Conservation (phyloP, 2,329 filamentous ascomycete genomes). For the Aspergillus fructus region DNA sequence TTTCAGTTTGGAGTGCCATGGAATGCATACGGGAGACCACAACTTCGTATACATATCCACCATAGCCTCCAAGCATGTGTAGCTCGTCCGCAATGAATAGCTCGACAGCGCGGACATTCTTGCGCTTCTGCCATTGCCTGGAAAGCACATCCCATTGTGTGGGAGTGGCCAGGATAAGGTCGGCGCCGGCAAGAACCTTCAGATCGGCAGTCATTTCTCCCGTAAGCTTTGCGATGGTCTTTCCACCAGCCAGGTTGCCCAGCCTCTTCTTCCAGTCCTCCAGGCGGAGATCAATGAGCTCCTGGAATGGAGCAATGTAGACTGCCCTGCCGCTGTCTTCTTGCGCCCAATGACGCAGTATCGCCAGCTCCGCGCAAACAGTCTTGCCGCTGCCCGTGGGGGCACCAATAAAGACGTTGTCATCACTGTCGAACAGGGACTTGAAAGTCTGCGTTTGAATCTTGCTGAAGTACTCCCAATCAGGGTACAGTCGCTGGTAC, state of each 20-base stretch:
- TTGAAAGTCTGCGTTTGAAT: conserved; percentile 98
- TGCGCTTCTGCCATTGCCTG: conserved; percentile 92
- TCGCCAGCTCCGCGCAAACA: conserved; percentile 89
- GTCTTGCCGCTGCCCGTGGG: conserved; percentile 96
- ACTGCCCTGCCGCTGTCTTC: conserved; percentile 74
- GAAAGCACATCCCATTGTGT: conserved; percentile 95
- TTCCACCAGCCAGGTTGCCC: conserved; percentile 71
- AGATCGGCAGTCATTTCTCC: conserved; percentile 90
- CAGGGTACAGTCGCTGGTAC: conserved; percentile 75
- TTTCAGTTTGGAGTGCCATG: conserved; percentile 84
- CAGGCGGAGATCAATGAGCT: conserved; percentile 77
- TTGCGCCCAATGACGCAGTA: conserved; percentile 83
- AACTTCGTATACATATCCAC: conserved; percentile 90
- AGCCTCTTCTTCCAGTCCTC: conserved; percentile 85
- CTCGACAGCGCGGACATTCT: conserved; percentile 87
- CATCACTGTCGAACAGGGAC: conserved; percentile 82
- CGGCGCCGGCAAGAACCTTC: conserved; percentile 80
- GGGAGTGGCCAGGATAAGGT: conserved; percentile 89
- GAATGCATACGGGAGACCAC: conserved; percentile 98
- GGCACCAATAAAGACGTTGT: conserved; percentile 92
- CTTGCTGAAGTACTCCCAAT: conserved; percentile 90
- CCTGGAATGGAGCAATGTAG: conserved; percentile 92
- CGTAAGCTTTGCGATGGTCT: conserved; percentile 87
- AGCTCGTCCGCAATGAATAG: conserved; percentile 94
- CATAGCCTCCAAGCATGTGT: conserved; percentile 83